phyloP scores from a whole-genome alignment of 306 rosid species.

The Herpetospermum pedunculosum region DNA sequence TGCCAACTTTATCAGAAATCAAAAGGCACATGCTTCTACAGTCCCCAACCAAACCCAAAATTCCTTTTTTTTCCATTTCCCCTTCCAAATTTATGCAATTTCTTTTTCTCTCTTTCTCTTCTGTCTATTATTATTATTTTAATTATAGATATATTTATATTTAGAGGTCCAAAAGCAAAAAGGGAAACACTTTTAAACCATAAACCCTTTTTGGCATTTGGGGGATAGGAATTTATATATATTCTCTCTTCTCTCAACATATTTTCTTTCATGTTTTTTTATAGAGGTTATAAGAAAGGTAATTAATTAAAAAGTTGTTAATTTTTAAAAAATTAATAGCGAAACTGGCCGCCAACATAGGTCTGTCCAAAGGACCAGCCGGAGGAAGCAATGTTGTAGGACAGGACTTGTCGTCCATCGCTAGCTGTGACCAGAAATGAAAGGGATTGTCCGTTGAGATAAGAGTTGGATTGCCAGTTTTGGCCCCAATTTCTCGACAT shows the following conservation, averaged over 20 bases:
- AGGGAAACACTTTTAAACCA: neutral
- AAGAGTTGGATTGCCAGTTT: slow-evolving; percentile 53
- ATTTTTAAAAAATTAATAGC: slow-evolving; percentile 17
- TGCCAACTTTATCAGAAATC: neutral
- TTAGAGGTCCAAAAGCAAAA: neutral
- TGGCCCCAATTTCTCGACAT: slow-evolving; percentile 69
- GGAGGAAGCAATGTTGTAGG: slow-evolving; percentile 43
- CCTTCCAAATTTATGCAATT: neutral
- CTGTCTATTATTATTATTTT: neutral
- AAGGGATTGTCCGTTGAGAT: slow-evolving; percentile 40
- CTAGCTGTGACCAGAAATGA: slow-evolving; percentile 44
- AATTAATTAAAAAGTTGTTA: too few relatives aligned
- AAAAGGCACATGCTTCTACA: slow-evolving; percentile 1
- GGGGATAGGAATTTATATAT: neutral
- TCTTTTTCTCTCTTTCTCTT: neutral
- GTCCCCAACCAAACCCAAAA: neutral
- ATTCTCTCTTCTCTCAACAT: neutral
- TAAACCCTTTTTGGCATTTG: neutral
- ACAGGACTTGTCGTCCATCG: slow-evolving; percentile 27
- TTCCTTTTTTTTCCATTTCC: neutral
- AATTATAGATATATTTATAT: neutral
- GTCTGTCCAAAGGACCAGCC: slow-evolving; percentile 57
- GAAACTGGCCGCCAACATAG: slow-evolving; percentile 39
- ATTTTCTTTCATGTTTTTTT: too few relatives aligned
- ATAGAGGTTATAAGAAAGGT: too few relatives aligned